phyloP scores from a whole-genome alignment of 2,329 filamentous ascomycete genomes.

The Fusarium temperatum region DNA sequence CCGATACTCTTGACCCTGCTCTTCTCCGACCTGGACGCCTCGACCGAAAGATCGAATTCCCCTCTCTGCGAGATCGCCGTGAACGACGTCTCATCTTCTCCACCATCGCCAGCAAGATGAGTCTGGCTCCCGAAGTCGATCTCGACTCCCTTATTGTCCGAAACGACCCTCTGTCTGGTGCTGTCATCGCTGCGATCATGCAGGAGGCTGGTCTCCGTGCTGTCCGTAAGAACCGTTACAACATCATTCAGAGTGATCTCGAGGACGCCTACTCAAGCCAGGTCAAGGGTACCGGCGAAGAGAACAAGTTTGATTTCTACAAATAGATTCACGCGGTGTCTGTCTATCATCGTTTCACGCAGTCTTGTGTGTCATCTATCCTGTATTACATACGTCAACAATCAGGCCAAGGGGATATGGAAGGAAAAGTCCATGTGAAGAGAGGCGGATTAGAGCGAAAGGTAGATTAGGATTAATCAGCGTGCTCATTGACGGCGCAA shows the following conservation, averaged over 20 bases:
- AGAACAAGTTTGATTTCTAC: constrained; percentile 91
- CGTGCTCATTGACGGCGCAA: constrained; percentile 7
- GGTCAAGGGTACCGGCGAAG: constrained; percentile 79
- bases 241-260: constrained; percentile 96
- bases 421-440: constrained; percentile 21
- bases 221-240: constrained; percentile 97
- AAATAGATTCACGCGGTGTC: constrained; percentile 61
- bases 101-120: constrained; percentile 98
- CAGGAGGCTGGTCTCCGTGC: constrained; percentile 95
- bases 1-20: constrained; percentile 95
- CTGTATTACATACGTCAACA: constrained; percentile 37
- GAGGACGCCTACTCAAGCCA: constrained; percentile 98
- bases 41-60: constrained; percentile 98
- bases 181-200: constrained; percentile 98
- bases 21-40: constrained; percentile 93
- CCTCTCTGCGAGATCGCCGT: constrained; percentile 89
- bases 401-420: constrained; percentile 9
- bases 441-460: constrained; percentile 2
- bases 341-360: constrained; percentile 7
- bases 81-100: constrained; percentile 96
- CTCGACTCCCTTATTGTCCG: constrained; percentile 95
- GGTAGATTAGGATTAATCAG: constrained; percentile 35
- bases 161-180: constrained; percentile 94
- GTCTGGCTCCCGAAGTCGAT: constrained; percentile 93
- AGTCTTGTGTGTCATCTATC: constrained; percentile 28